Conservation (phyloP, 768 basidiomycete species). For the Boletellus emodensis region DNA sequence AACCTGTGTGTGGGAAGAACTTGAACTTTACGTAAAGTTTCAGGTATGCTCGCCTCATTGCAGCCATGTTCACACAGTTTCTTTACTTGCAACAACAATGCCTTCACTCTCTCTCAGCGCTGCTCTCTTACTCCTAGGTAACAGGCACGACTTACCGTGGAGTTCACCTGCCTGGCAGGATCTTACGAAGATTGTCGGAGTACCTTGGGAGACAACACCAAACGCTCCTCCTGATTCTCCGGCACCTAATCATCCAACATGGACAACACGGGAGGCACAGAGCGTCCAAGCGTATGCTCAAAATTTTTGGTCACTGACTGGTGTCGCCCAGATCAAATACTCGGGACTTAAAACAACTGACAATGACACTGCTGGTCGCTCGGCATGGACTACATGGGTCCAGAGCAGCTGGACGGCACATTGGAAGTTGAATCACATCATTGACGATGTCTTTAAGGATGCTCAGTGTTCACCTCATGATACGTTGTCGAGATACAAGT, state of each 20-base stretch:
- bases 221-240: background rate
- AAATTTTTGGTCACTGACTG: background rate
- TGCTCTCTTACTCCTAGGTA: background rate
- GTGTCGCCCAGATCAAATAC: background rate
- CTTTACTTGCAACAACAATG: too few relatives aligned
- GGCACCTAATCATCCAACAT: background rate
- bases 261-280: background rate
- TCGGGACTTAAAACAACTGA: background rate
- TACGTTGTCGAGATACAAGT: background rate
- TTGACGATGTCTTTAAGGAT: background rate
- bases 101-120: background rate
- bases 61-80: too few relatives aligned
- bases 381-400: background rate
- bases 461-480: background rate
- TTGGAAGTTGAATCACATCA: background rate
- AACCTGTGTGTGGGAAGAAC: too few relatives aligned
- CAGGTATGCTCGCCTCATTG: too few relatives aligned
- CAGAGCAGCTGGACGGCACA: background rate
- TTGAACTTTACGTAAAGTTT: too few relatives aligned
- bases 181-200: background rate
- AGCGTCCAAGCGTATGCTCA: background rate
- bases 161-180: background rate
- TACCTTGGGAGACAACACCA: background rate
- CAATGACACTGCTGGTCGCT: background rate
- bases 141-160: background rate